phyloP scores from a whole-genome alignment of 345 rosid species.

The Acer saccharum region DNA sequence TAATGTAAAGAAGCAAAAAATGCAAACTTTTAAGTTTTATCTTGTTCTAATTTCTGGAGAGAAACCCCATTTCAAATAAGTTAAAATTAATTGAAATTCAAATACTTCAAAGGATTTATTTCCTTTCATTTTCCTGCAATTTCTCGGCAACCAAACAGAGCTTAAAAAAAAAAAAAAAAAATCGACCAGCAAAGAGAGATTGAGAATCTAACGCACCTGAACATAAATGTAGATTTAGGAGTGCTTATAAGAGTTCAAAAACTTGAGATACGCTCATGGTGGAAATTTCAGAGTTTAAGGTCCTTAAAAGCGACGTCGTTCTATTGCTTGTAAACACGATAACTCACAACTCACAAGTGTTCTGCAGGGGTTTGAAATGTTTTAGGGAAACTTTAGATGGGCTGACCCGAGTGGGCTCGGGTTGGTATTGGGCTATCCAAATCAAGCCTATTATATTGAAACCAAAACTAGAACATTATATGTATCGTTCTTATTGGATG shows the following conservation, averaged over 20 bases:
- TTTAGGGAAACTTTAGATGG: background rate
- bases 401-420: background rate
- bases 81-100: background rate
- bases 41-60: background rate
- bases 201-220: background rate
- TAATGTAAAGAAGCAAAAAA: background rate
- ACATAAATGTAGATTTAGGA: slow-evolving; percentile 15
- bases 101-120: background rate
- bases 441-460: background rate
- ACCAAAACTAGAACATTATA: background rate
- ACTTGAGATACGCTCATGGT: background rate
- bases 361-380: background rate
- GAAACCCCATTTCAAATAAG: background rate
- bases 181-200: too few relatives aligned
- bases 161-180: background rate
- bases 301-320: background rate
- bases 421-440: background rate
- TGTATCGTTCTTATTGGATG: too few relatives aligned
- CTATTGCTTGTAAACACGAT: background rate
- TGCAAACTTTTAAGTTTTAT: background rate
- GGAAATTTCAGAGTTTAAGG: background rate
- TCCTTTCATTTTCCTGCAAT: slow-evolving; percentile 1
- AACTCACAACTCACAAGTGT: background rate
- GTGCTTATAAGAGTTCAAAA: background rate
- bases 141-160: background rate